Percentiles rank a stretch among this genome's conserved stretches.
Conservation (phyloP, 2,329 filamentous ascomycete species). For the Escovopsis sp. region DNA sequence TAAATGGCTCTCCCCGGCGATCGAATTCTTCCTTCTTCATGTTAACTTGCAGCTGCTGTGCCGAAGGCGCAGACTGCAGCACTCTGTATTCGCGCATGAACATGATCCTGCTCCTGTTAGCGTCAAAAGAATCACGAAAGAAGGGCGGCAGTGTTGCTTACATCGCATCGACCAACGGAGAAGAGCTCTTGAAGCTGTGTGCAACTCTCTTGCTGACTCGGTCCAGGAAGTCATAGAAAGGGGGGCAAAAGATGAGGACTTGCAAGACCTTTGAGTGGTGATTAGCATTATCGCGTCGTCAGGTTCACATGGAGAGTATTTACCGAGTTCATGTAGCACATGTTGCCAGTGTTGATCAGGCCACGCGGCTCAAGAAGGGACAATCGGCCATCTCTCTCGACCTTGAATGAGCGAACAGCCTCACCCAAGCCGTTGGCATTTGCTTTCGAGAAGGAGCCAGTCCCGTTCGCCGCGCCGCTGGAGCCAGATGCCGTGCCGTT, state of each 20-base stretch:
- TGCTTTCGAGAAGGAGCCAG: slow-evolving; percentile 26
- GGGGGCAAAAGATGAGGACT: slow-evolving; percentile 83
- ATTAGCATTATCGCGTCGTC: slow-evolving; percentile 18
- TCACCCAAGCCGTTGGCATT: slow-evolving; percentile 54
- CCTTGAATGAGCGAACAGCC: slow-evolving; percentile 58
- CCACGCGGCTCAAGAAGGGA: slow-evolving; percentile 84
- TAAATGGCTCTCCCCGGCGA: slow-evolving; percentile 81
- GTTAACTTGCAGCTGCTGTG: slow-evolving; percentile 52
- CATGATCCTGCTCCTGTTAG: slow-evolving; percentile 54
- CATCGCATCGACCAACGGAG: slow-evolving; percentile 88
- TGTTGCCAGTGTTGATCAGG: slow-evolving; percentile 91
- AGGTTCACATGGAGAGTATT: slow-evolving; percentile 21
- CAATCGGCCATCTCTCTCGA: slow-evolving; percentile 50
- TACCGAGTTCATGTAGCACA: slow-evolving; percentile 99
- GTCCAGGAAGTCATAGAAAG: slow-evolving; percentile 89
- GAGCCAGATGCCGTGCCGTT: slow-evolving; percentile 12
- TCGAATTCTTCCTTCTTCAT: slow-evolving; percentile 77
- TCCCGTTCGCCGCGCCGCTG: slow-evolving; percentile 8
- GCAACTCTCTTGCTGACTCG: slow-evolving; percentile 70
- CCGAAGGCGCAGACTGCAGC: slow-evolving; percentile 62
- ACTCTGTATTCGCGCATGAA: slow-evolving; percentile 87
- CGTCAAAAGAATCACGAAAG: slow-evolving; percentile 4
- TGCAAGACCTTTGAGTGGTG: slow-evolving; percentile 58
- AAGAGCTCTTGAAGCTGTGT: slow-evolving; percentile 90
- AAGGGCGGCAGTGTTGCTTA: slow-evolving; percentile 32